A percentile compares a stretch with the other conserved stretches of the same genome.
These are phyloP conservation scores for Kuraishia floccosa DNA, from an alignment of 805 yeast species.

Conservation along the genomic window DNA sequence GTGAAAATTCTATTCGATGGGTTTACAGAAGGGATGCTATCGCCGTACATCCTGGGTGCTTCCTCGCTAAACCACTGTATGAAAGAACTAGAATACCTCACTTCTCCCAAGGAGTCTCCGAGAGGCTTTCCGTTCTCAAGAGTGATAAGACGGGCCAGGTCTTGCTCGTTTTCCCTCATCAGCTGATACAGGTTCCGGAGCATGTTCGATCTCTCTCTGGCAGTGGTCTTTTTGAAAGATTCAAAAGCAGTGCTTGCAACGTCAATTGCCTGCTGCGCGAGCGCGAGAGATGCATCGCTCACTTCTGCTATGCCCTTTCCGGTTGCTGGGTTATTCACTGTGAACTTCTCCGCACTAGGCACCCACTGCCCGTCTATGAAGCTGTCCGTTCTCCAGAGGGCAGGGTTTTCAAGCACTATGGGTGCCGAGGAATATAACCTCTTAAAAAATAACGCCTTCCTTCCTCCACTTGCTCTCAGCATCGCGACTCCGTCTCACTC, in stretches of 20 bases:
- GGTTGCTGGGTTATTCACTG: slow-evolving; percentile 73
- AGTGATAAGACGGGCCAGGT: slow-evolving; percentile 55
- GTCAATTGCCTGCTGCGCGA: slow-evolving; percentile 39
- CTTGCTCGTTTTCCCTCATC: slow-evolving; percentile 46
- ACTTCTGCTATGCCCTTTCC: slow-evolving; percentile 39
- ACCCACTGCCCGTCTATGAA: slow-evolving; percentile 67
- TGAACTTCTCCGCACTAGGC: slow-evolving; percentile 32
- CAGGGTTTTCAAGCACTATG: slow-evolving; percentile 30
- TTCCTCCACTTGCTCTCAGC: too few relatives aligned
- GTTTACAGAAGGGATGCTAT: slow-evolving; percentile 43
- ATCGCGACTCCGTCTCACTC: too few relatives aligned
- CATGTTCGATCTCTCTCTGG: slow-evolving; percentile 42
- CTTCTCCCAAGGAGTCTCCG: slow-evolving; percentile 61
- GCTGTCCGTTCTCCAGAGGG: slow-evolving; percentile 44
- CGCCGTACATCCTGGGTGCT: slow-evolving; percentile 63
- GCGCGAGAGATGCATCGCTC: slow-evolving; percentile 39
- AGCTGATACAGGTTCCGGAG: slow-evolving; percentile 40
- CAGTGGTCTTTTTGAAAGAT: slow-evolving; percentile 37
- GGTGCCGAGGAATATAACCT: slow-evolving; percentile 18
- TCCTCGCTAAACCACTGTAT: slow-evolving; percentile 87
- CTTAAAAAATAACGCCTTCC: neutral
- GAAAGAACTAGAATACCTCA: slow-evolving; percentile 57
- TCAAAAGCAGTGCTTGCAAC: slow-evolving; percentile 44
- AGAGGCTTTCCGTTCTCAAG: slow-evolving; percentile 69
- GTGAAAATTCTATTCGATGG: slow-evolving; percentile 40